phyloP scores from a whole-genome alignment of 148 eudicot genomes.

The Amaranthus cruentus region DNA sequence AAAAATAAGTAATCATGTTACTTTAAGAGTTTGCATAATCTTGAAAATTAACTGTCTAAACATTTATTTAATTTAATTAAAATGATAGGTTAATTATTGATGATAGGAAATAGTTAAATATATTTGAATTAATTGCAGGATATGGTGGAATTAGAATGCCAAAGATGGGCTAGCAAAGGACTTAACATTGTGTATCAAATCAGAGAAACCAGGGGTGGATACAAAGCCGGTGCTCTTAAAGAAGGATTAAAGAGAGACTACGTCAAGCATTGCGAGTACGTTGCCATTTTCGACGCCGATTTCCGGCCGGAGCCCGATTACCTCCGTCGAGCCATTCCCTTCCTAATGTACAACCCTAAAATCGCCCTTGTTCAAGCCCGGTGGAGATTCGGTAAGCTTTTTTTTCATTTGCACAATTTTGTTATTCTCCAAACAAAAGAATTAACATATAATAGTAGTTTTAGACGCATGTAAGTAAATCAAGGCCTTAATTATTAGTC shows the following conservation, averaged over 20 bases:
- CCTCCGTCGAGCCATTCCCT: conserved; percentile 68
- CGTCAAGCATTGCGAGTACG: conserved; percentile 74
- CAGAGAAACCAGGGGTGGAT: conserved; percentile 68
- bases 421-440: no score
- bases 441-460: no score
- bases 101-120: neutral
- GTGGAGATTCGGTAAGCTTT: conserved; percentile 79
- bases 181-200: conserved; percentile 73
- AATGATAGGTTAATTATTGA: neutral
- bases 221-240: conserved; percentile 94
- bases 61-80: neutral
- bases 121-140: conserved; percentile 36
- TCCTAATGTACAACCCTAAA: conserved; percentile 56
- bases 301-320: conserved; percentile 84
- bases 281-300: conserved; percentile 87
- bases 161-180: conserved; percentile 82
- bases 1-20: neutral
- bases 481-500: no score
- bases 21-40: neutral
- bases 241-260: conserved; percentile 71
- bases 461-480: no score
- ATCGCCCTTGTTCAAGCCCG: conserved; percentile 85
- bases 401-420: no score
- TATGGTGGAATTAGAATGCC: conserved; percentile 78
- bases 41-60: neutral